Conservation (phyloP, 257 asterid species). For the Verbena officinalis region DNA sequence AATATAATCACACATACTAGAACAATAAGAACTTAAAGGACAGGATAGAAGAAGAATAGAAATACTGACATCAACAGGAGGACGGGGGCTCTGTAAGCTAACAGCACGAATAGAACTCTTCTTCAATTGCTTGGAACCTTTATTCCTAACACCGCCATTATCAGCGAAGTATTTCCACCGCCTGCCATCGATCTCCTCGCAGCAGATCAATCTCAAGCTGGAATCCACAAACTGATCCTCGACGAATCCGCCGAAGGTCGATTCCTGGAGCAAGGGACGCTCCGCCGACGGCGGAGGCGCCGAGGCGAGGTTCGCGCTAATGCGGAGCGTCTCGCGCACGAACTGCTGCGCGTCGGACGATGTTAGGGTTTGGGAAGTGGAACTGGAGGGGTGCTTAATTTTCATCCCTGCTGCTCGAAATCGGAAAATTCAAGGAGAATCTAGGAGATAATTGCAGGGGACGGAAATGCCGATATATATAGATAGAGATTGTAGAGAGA, state of each 20-base stretch:
- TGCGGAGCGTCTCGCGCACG: slow-evolving; percentile 91
- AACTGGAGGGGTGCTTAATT: slow-evolving; percentile 63
- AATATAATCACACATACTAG: slow-evolving; percentile 6
- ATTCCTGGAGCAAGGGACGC: slow-evolving; percentile 34
- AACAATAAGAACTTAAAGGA: slow-evolving; percentile 2
- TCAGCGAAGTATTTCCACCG: slow-evolving; percentile 85
- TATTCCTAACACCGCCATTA: slow-evolving; percentile 18
- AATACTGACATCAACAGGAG: slow-evolving; percentile 71
- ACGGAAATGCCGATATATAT: slow-evolving; percentile 18
- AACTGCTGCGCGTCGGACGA: slow-evolving; percentile 75
- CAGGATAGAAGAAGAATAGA: not conserved
- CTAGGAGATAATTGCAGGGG: slow-evolving; percentile 21
- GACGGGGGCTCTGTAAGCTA: slow-evolving; percentile 70
- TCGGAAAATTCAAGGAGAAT: not conserved
- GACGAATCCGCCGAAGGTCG: slow-evolving; percentile 61
- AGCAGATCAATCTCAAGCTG: slow-evolving; percentile 79
- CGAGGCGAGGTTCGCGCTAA: slow-evolving; percentile 95
- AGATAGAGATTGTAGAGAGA: not conserved
- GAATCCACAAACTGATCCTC: slow-evolving; percentile 68
- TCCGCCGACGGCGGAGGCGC: slow-evolving; percentile 58
- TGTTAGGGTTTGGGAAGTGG: slow-evolving; percentile 69
- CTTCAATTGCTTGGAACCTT: slow-evolving; percentile 52
- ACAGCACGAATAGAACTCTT: slow-evolving; percentile 72
- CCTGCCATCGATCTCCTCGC: slow-evolving; percentile 94
- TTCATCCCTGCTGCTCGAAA: slow-evolving; percentile 48